Evolutionary conservation across 768 basidiomycete genomes (phyloP).

Genomic region (Leucogyrophana mollusca): DNA sequence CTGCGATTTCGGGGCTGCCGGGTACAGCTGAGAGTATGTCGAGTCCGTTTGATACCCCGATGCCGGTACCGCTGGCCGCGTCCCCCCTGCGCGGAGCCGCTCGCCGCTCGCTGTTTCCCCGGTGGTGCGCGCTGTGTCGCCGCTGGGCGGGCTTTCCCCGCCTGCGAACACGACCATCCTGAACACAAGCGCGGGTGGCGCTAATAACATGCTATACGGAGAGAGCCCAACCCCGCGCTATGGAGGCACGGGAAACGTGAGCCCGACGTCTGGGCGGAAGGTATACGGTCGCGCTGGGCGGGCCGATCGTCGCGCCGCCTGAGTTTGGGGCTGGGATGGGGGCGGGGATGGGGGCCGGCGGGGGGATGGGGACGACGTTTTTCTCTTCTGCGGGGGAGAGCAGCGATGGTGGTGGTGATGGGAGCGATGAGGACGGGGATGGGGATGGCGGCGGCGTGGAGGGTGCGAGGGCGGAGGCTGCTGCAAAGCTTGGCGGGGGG

Average conservation of each 20-base stretch:
- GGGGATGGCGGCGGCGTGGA: slow-evolving; percentile 46
- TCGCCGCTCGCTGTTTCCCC: slow-evolving; percentile 27
- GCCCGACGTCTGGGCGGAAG: slow-evolving; percentile 74
- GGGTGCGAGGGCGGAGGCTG: slow-evolving; percentile 30
- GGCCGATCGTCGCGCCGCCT: slow-evolving; percentile 51
- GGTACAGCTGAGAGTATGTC: slow-evolving; percentile 20
- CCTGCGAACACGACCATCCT: too few species aligned
- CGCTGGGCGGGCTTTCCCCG: slow-evolving; percentile 37
- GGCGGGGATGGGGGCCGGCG: slow-evolving; percentile 2
- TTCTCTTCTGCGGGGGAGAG: slow-evolving; percentile 40
- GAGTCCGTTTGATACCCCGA: slow-evolving; percentile 18
- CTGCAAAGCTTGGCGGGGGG: slow-evolving; percentile 32
- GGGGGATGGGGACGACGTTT: slow-evolving; percentile 38
- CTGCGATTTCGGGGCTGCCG: slow-evolving; percentile 45
- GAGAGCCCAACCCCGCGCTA: too few species aligned
- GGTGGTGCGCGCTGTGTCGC: too few species aligned
- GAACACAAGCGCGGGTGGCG: too few species aligned
- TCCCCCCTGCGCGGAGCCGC: too few species aligned
- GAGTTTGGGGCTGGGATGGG: slow-evolving; percentile 25
- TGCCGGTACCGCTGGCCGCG: slow-evolving; percentile 21
- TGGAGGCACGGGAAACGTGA: slow-evolving; percentile 46
- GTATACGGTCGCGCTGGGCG: slow-evolving; percentile 84
- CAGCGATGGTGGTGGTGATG: slow-evolving; percentile 34
- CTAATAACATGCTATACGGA: slow-evolving; percentile 38
- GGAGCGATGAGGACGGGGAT: slow-evolving; percentile 41